Percentiles rank a stretch among this genome's conserved stretches.
phyloP scores from a whole-genome alignment of 768 basidiomycete species.

The Kwoniella mangroviensis region DNA sequence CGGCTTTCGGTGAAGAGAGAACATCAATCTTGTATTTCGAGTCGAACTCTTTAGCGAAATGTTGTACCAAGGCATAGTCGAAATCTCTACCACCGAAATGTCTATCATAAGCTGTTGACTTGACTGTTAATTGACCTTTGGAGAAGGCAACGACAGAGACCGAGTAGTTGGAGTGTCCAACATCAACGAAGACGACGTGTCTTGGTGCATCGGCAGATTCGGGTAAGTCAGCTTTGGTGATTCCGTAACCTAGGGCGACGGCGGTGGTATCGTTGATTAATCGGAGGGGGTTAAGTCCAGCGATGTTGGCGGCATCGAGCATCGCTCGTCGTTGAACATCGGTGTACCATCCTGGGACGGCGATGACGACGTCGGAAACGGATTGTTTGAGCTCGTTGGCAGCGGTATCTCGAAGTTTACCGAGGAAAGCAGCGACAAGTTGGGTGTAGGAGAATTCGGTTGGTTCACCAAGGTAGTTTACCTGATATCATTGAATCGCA shows the following conservation, averaged over 20 bases:
- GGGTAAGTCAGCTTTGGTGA: slow-evolving; percentile 97
- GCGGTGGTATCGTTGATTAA: slow-evolving; percentile 98
- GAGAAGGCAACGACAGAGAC: slow-evolving; percentile 88
- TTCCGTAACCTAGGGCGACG: slow-evolving; percentile 94
- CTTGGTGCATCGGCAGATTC: slow-evolving; percentile 73
- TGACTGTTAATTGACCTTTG: slow-evolving; percentile 88
- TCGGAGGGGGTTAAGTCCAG: slow-evolving; percentile 85
- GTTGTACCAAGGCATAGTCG: slow-evolving; percentile 83
- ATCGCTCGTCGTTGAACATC: slow-evolving; percentile 89
- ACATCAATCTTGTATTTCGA: slow-evolving; percentile 98
- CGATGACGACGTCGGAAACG: slow-evolving; percentile 90
- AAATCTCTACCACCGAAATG: slow-evolving; percentile 96
- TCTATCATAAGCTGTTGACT: slow-evolving; percentile 85
- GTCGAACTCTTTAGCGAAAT: slow-evolving; percentile 93
- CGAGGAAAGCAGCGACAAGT: slow-evolving; percentile 86
- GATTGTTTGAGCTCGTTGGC: slow-evolving; percentile 79
- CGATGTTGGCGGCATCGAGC: slow-evolving; percentile 86
- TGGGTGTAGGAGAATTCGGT: slow-evolving; percentile 83
- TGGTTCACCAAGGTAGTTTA: slow-evolving; percentile 83
- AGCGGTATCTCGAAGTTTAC: slow-evolving; percentile 86
- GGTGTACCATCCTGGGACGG: slow-evolving; percentile 96
- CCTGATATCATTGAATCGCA: slow-evolving; percentile 61
- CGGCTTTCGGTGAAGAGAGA: slow-evolving; percentile 83
- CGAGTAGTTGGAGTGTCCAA: slow-evolving; percentile 89
- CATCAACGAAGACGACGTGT: slow-evolving; percentile 91